A percentile compares a stretch with the other conserved stretches of the same genome.
Conservation (phyloP, 495 filamentous ascomycete genomes). For the Venustampulla echinocandica region DNA sequence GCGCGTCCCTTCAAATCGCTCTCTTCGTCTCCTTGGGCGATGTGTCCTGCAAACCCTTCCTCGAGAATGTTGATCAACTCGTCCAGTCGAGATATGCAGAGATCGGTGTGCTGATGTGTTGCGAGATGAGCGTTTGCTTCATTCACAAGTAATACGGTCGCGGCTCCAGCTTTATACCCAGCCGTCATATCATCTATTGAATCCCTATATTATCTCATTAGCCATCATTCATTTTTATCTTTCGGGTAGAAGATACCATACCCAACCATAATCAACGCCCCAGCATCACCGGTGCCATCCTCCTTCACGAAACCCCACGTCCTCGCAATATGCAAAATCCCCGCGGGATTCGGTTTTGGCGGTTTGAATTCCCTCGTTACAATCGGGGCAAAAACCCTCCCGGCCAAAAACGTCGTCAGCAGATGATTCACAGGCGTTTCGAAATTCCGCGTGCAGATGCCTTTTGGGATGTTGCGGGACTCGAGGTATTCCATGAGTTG, state of each 20-base stretch:
- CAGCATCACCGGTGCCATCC: slow-evolving; percentile 15
- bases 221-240: no score
- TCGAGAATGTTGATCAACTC: slow-evolving; percentile 66
- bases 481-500: slow-evolving; percentile 76
- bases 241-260: no score
- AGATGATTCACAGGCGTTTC: slow-evolving; percentile 61
- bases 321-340: slow-evolving; percentile 73
- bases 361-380: slow-evolving; percentile 76
- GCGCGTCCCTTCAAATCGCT: slow-evolving; percentile 16
- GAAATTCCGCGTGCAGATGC: slow-evolving; percentile 91
- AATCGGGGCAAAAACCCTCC: slow-evolving; percentile 65
- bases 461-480: slow-evolving; percentile 54
- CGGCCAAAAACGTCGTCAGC: slow-evolving; percentile 60
- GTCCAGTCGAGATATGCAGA: slow-evolving; percentile 55
- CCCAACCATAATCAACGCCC: slow-evolving; percentile 32
- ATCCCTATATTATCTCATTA: slow-evolving; percentile 60
- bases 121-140: slow-evolving; percentile 66
- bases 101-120: slow-evolving; percentile 70
- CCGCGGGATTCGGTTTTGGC: slow-evolving; percentile 85
- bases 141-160: slow-evolving; percentile 80
- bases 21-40: slow-evolving; percentile 15
- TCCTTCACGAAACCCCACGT: slow-evolving; percentile 51
- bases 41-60: slow-evolving; percentile 47
- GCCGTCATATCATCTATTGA: slow-evolving; percentile 92
- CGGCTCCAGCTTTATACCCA: slow-evolving; percentile 73